These are phyloP conservation scores for Pestalotiopsis sp. DNA, from an alignment of 2,329 filamentous ascomycete genomes.

Conservation along the genomic window DNA sequence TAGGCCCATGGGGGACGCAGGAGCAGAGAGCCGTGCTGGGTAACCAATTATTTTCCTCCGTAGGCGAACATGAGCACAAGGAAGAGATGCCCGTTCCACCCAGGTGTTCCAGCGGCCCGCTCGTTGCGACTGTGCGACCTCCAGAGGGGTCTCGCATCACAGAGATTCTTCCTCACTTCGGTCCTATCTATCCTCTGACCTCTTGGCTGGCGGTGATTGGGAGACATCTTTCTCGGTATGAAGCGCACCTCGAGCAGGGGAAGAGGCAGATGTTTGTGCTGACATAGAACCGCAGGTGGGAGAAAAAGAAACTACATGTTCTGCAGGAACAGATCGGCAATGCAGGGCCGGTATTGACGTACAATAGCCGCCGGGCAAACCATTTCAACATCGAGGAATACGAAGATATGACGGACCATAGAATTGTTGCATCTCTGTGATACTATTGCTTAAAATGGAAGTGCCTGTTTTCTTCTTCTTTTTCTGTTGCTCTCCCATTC, in stretches of 20 bases:
- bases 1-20: neutral
- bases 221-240: neutral
- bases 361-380: neutral
- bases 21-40: neutral
- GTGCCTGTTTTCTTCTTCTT: no score
- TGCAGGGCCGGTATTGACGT: neutral
- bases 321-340: neutral
- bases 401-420: neutral
- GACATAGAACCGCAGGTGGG: neutral
- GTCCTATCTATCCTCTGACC: neutral
- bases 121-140: neutral
- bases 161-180: neutral
- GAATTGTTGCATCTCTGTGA: no score
- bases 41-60: neutral
- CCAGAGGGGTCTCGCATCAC: neutral
- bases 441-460: no score
- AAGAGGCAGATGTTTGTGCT: neutral
- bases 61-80: conserved; percentile 5
- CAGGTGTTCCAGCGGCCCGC: neutral
- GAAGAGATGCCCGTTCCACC: neutral
- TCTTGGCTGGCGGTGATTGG: neutral
- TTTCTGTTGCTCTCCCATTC: no score
- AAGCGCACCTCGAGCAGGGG: neutral
- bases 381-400: neutral
- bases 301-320: neutral